Evolutionary conservation across 106 monocot genomes (phyloP), one percentile per base, ranked within the genome.

Genomic region (Dendrobium catenatum): DNA sequence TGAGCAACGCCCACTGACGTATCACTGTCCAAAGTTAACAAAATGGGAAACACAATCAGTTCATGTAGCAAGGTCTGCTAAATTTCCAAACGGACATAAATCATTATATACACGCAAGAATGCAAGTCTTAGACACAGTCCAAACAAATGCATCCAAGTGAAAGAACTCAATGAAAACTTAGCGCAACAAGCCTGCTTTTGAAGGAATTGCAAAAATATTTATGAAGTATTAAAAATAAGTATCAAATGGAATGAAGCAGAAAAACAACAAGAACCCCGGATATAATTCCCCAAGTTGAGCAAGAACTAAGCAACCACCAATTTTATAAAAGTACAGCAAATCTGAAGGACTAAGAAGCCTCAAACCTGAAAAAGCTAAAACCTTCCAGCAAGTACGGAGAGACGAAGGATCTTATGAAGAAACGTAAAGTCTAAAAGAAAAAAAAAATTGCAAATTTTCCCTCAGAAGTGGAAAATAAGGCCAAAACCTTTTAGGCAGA

Each of bases 1-100:
- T 86, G 80, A 2, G 85, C 87, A 18, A 81, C 83, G 13, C 93
- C 93, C 31, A 84, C 87, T 6, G 93, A 9, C 17, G 87, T 84
- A 73, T 93, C 93, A 64, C 92, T 93, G 83, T 68, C 26, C 26
- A 59, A 59, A 68, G 33, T 9, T 17, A 26, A 58, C 31, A 29
- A 68, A 9, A 68, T 11, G 37, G 70, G 43, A 42, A 42, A 6
- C 22, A 73, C 13, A 79, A 11, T 78, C 26, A 68, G 80, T 49
- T 33, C 8, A 80, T 20, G 11, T 44, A 40, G 72, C 13, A 72
- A 66, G 10, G 26, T 66, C 64, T 51, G 15, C 10, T 51, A 51
- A 51, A 51, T 3, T 51, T 51, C 51, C 51, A 51, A 51, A 51
- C 15, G 13, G 15, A 13, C 51, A 51, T 51, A 51, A 51, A 66